Conservation (phyloP, 1,284 basidiomycete species). For the Sporisorium reilianum region DNA sequence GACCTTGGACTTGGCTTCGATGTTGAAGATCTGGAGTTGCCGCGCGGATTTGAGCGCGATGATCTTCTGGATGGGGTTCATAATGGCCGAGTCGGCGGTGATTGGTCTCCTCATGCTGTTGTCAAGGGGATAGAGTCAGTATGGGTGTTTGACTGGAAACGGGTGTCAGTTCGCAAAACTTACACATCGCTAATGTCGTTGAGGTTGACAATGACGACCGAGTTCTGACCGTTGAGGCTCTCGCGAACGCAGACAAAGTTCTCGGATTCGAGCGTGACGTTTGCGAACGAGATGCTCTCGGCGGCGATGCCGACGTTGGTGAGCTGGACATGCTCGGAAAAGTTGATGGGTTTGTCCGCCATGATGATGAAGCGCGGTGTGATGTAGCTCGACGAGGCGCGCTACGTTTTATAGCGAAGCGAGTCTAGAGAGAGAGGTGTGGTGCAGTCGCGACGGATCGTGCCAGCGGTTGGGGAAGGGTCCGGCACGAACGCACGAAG, state of each 20-base stretch:
- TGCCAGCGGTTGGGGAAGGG: background rate
- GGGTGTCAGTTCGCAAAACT: slow-evolving; percentile 27
- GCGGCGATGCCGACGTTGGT: slow-evolving; percentile 96
- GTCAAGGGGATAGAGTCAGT: background rate
- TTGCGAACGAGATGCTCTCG: slow-evolving; percentile 96
- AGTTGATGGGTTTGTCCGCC: slow-evolving; percentile 69
- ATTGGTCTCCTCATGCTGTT: slow-evolving; percentile 86
- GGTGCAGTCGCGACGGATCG: slow-evolving; percentile 9
- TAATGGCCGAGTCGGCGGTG: slow-evolving; percentile 97
- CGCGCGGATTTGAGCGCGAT: slow-evolving; percentile 84
- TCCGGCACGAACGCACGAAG: slow-evolving; percentile 1
- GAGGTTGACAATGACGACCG: slow-evolving; percentile 68
- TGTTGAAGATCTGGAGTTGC: slow-evolving; percentile 98
- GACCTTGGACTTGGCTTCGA: slow-evolving; percentile 94
- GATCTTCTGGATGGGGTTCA: slow-evolving; percentile 98
- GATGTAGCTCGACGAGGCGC: slow-evolving; percentile 12
- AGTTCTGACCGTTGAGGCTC: slow-evolving; percentile 63
- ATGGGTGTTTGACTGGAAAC: background rate
- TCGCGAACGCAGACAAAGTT: slow-evolving; percentile 94
- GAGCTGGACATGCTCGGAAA: slow-evolving; percentile 76
- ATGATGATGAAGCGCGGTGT: slow-evolving; percentile 52
- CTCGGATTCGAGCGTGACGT: slow-evolving; percentile 94
- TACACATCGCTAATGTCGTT: slow-evolving; percentile 64
- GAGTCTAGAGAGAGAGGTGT: background rate
- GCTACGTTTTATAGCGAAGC: slow-evolving; percentile 11